Conservation (phyloP, 23 red algal genomes). For the Cyanidioschyzon merolae region DNA sequence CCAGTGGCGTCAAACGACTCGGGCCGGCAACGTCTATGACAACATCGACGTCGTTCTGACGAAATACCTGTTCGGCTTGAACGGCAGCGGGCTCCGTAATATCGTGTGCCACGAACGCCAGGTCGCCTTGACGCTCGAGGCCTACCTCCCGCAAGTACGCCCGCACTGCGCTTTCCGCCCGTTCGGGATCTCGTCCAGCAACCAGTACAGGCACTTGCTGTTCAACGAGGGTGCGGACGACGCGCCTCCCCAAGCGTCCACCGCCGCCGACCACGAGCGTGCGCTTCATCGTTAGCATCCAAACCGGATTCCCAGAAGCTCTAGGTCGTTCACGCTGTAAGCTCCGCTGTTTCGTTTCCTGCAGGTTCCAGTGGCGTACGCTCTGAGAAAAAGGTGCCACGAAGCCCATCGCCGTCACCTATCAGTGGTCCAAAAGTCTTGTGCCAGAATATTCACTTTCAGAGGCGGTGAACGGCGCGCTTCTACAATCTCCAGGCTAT, state of each 20-base stretch:
- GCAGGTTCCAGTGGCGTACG: no score
- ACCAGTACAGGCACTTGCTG: background rate
- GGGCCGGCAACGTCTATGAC: background rate
- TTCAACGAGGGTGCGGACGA: background rate
- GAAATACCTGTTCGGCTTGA: background rate
- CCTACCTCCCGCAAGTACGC: conserved; percentile 12
- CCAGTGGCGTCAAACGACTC: background rate
- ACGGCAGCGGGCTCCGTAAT: conserved; percentile 1
- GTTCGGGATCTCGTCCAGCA: background rate
- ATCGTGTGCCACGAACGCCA: background rate
- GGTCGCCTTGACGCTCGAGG: background rate
- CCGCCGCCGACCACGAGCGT: background rate
- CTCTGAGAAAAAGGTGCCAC: no score
- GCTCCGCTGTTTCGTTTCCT: no score
- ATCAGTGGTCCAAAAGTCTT: no score
- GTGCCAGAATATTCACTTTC: no score
- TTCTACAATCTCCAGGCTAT: no score
- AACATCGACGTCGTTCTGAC: background rate
- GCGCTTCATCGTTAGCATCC: background rate
- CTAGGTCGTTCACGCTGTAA: no score
- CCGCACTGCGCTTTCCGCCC: background rate
- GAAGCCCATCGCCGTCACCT: no score
- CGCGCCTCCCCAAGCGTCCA: background rate
- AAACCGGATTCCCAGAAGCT: no score
- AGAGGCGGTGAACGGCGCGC: no score